A percentile compares a stretch with the other conserved stretches of the same genome.
Evolutionary conservation across 1,284 basidiomycete genomes (phyloP).

Genomic region (Lignosus rhinocerotis): DNA sequence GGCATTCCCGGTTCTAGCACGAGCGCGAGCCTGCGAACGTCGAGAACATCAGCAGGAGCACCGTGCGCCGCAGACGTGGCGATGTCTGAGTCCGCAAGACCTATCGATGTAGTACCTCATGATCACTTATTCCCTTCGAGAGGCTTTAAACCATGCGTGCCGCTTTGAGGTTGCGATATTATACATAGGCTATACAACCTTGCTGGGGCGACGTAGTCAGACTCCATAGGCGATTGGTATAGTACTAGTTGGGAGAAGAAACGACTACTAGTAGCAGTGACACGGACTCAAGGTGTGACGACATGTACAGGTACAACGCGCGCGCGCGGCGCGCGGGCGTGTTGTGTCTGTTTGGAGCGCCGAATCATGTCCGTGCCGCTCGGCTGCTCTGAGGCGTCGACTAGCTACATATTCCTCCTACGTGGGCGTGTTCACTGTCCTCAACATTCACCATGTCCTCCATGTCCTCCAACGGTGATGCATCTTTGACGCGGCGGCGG

Average conservation of each 20-base stretch:
- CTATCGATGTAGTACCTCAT: no score
- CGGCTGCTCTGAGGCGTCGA: constrained; percentile 9
- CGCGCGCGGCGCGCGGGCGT: background rate
- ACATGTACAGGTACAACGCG: background rate
- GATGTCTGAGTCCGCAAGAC: no score
- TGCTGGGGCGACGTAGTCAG: no score
- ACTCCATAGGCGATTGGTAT: no score
- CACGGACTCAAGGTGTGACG: background rate
- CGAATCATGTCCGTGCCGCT: constrained; percentile 14
- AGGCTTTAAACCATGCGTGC: no score
- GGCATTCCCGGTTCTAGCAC: no score
- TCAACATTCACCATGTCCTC: constrained; percentile 28
- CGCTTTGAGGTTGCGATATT: no score
- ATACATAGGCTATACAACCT: no score
- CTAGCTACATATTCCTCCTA: constrained; percentile 15
- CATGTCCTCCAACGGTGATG: constrained; percentile 31
- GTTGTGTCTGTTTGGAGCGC: constrained; percentile 11
- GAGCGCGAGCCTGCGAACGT: no score
- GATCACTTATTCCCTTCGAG: no score
- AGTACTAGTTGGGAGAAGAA: background rate
- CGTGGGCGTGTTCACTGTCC: constrained; percentile 19
- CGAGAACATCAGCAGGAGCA: no score
- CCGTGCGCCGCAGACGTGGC: no score
- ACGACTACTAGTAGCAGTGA: background rate
- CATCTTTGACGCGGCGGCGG: constrained; percentile 25